Base-by-base conservation (phyloP, 305 asterid species). In the Withania somnifera region DNA sequence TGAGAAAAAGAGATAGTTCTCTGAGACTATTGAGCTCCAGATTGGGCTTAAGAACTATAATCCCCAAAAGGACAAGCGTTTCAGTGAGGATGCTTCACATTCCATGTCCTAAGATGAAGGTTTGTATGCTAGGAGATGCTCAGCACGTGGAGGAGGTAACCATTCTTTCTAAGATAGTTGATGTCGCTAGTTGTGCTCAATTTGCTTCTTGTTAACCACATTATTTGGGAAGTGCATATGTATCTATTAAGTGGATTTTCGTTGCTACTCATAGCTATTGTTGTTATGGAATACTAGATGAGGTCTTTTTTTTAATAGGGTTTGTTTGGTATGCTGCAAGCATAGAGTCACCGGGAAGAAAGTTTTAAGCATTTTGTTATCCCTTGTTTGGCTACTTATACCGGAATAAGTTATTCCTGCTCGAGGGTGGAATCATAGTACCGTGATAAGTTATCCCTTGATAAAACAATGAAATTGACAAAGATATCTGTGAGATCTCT, bases 111-210 rank as follows among this genome's bases (percentile, higher is more conserved):
- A 91, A 91, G 81, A 90, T 90, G 93, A 90, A 87, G 84, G 79
- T 91, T 47, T 91, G 95, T 85, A 91, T 91, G 95, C 95, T 91
- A 57, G 95, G 95, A 64, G 93, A 91, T 89, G 95, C 95, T 76
- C 93, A 91, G 87, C 93, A 91, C 11, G 95, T 90, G 7, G 95
- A 86, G 77, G 93, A 91, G 92, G 95, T 91, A 87, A 75, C 75
- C 36, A 5, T 40, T 67, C 47, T 7, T 67, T 54, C 24, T 40
- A 10, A 75, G 3, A 32, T 68, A 2, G 38, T 77, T 56, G 7
- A 38, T 45, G 11, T 30, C 28, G 0, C 40, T 10, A 47, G 6
- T 5, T 73, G 8, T 45, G 17, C 5, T 30, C 14, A 1, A 50
- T 28, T 50, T 75, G 4, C 4, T 7, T 26, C 24, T 32, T 4